Evolutionary conservation across 306 rosid genomes (phyloP), one percentile per base, ranked within the genome.

Genomic region (Vicia sativa): DNA sequence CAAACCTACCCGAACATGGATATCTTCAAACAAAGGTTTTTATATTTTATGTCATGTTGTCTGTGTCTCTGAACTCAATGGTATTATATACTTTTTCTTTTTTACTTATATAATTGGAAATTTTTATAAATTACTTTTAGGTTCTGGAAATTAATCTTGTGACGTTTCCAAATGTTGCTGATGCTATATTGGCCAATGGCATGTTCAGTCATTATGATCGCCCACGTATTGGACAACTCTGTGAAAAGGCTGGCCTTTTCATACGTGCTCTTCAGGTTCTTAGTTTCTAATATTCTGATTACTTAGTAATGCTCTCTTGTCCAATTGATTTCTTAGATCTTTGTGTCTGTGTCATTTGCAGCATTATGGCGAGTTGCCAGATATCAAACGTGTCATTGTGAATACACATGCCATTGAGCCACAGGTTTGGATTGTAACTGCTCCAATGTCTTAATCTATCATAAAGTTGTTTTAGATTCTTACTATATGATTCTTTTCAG

Each of bases 401-500:
- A 92, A 92, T 74, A 89, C 97, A 15, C 97, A 92, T 87, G 96
- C 92, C 56, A 92, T 92, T 67, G 97, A 89, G 75, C 97, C 97
- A 11, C 97, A 87, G 96, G 97, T 92, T 73, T 66, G 80, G 78
- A 67, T 59, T 75, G 65, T 23, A 16, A 42, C 38, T 44, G 18
- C 62, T 58, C 74, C 11, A 74, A 15, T 75, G 56, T 8, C 43
- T 57, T 49, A 35, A 34, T 43, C 37, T 35, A 18, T 66, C 38
- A 34, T 34, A 38, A 48, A 64, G 5, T 58, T 39, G 19, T 43
- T 42, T 42, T 11, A 14, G 37, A 67, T 68, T 59, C 75, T 75
- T 57, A 85, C 54, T 11, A 15, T 52, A 42, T 43, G 11, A 53
- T 82, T 61, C 26, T 61, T 76, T 84, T 41, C 85, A 92, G 95